Evolutionary conservation across 495 filamentous ascomycete genomes (phyloP), one percentile per base, ranked within the genome.

Genomic region (Talaromyces adpressus): DNA sequence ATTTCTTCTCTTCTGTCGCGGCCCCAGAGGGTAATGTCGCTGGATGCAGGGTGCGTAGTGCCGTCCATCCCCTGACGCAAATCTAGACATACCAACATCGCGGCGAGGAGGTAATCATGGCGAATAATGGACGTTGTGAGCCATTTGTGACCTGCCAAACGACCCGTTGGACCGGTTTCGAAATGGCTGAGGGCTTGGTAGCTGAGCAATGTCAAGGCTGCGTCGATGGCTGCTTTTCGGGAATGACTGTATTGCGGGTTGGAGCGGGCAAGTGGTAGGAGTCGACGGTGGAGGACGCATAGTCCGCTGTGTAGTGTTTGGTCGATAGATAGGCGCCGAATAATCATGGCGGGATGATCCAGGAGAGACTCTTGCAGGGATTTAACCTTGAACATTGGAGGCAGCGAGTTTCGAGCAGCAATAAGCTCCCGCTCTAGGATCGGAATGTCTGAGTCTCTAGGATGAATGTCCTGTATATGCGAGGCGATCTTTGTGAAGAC

Each of bases 1-100:
- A 39, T 41, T 41, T 57, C 53, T 14, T 59, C 59, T 39, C 63
- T 45, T 12, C 23, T 65, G 52, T 58, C 65, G 45, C 6, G 62
- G 36, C 62, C 57, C 57, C 6, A 70, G 36, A 51, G 61, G 69
- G 9, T 83, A 67, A 67, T 83, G 32, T 62, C 60, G 39, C 39
- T 62, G 1, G 60, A 62, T n/a, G 41, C 41, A 32, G 60, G 60
- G 45, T 62, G 60, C 18, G 60, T 62, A 14, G 25, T 53, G 6
- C 23, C 60, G 18, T 47, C 60, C 5, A 62, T 53, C 7, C 39
- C 60, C 45, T 62, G 60, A 11, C 45, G 41, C 9, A 97, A 78
- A 65, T 95, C 92, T 34, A 96, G 77, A 66, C 87, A 88, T n/a
- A 98, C 81, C 62, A 96, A 86, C 91, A 96, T 96, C 2, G 90